phyloP scores from a whole-genome alignment of 257 asterid species.

The Nicotiana sylvestris region DNA sequence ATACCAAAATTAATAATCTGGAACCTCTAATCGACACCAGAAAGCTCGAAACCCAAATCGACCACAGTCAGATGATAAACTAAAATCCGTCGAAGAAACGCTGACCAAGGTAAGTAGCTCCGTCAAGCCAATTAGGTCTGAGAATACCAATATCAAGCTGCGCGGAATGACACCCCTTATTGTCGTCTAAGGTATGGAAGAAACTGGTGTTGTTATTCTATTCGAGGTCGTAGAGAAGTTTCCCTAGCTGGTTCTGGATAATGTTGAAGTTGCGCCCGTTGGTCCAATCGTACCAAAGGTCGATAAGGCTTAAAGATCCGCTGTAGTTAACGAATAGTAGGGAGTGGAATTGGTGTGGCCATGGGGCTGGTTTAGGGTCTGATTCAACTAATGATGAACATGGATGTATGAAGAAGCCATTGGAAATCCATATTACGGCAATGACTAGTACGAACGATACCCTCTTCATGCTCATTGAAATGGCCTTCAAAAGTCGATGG shows the following conservation, averaged over 20 bases:
- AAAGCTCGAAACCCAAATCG: no score
- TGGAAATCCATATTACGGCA: neutral
- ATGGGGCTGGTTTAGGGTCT: slow-evolving; percentile 32
- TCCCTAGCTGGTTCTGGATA: slow-evolving; percentile 57
- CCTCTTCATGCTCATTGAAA: neutral
- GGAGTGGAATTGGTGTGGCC: slow-evolving; percentile 84
- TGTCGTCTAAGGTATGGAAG: slow-evolving; percentile 45
- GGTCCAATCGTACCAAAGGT: slow-evolving; percentile 75
- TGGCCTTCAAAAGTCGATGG: neutral
- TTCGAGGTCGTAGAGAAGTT: slow-evolving; percentile 50
- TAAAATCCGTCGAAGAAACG: slow-evolving; percentile 48
- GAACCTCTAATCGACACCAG: no score
- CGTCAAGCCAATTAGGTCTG: slow-evolving; percentile 62
- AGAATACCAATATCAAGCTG: slow-evolving; percentile 55
- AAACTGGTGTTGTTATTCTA: slow-evolving; percentile 70
- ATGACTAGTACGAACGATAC: neutral
- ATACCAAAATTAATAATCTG: no score
- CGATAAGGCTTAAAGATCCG: slow-evolving; percentile 33
- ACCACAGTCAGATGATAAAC: no score
- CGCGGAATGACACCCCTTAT: slow-evolving; percentile 31
- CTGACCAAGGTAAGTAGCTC: slow-evolving; percentile 56
- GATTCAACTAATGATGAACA: no score
- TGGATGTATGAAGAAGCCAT: neutral
- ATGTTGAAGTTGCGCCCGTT: slow-evolving; percentile 71
- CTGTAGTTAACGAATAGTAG: slow-evolving; percentile 46